These are phyloP conservation scores for Calvatia gigantea DNA, from an alignment of 768 basidiomycete genomes.

Conservation along the genomic window DNA sequence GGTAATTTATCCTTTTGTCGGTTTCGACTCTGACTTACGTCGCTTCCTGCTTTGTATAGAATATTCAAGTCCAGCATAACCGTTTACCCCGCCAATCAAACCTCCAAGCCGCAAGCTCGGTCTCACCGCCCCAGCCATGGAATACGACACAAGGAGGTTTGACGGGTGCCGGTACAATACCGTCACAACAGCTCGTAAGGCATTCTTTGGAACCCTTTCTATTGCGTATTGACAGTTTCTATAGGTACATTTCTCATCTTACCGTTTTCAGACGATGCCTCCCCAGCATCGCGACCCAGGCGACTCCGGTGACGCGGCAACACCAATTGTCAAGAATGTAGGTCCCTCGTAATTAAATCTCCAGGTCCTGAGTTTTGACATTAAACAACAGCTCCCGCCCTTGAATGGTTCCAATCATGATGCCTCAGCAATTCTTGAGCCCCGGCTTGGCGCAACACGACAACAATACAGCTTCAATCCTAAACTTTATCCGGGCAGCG, in stretches of 20 bases:
- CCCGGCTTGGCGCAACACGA: background rate
- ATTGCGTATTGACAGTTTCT: background rate
- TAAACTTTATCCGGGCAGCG: constrained; percentile 10
- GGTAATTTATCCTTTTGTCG: background rate
- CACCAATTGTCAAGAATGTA: background rate
- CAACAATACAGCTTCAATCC: constrained; percentile 8
- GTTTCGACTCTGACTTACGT: background rate
- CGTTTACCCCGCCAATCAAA: background rate
- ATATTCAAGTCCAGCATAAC: constrained; percentile 18
- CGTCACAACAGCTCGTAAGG: constrained; percentile 3
- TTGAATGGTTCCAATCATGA: background rate
- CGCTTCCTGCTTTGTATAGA: constrained; percentile 4
- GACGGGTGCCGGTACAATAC: background rate
- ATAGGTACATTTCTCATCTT: constrained; percentile 3
- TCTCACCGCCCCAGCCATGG: background rate
- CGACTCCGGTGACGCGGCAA: background rate
- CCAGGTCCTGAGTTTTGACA: background rate
- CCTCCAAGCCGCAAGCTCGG: background rate
- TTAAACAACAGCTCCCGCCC: background rate
- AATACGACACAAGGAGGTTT: background rate
- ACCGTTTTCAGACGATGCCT: background rate
- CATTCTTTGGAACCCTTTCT: background rate
- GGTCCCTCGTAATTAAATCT: background rate
- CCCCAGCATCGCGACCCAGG: constrained; percentile 5
- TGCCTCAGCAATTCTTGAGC: background rate